phyloP scores from a whole-genome alignment of 768 basidiomycete genomes.

The Boletus rex-veris region DNA sequence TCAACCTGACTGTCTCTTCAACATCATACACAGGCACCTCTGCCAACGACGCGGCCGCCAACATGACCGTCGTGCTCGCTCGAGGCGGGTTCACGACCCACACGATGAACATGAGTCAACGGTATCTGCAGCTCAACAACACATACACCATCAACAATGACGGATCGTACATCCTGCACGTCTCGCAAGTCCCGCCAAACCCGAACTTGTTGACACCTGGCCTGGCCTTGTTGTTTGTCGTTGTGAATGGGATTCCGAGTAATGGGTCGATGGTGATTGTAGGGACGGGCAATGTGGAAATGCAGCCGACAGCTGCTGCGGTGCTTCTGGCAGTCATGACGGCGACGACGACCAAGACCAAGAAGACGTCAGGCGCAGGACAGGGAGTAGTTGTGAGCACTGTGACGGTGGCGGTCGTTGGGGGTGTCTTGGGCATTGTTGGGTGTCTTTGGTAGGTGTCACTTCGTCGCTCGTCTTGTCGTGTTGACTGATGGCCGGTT shows the following conservation, averaged over 20 bases:
- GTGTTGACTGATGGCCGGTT: no score
- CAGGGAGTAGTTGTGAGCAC: no score
- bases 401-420: no score
- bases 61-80: constrained; percentile 70
- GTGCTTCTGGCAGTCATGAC: constrained; percentile 41
- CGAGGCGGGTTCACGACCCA: constrained; percentile 87
- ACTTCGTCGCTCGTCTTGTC: no score
- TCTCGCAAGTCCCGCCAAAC: constrained; percentile 80
- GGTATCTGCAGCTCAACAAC: constrained; percentile 72
- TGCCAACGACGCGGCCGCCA: constrained; percentile 67
- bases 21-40: constrained; percentile 58
- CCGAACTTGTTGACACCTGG: constrained; percentile 87
- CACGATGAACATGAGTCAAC: constrained; percentile 86
- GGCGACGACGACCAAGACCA: no score
- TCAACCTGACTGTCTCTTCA: constrained; percentile 69
- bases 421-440: not conserved
- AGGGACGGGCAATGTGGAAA: constrained; percentile 74
- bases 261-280: constrained; percentile 74
- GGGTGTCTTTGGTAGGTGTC: no score
- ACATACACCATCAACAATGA: constrained; percentile 77
- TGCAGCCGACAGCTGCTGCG: constrained; percentile 52
- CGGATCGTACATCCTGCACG: constrained; percentile 76
- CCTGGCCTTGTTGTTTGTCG: constrained; percentile 79
- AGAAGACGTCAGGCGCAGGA: no score
- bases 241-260: constrained; percentile 80